Percentiles rank a stretch among this genome's conserved stretches.
phyloP scores from a whole-genome alignment of 148 eudicot species.

The Diospyros lotus region DNA sequence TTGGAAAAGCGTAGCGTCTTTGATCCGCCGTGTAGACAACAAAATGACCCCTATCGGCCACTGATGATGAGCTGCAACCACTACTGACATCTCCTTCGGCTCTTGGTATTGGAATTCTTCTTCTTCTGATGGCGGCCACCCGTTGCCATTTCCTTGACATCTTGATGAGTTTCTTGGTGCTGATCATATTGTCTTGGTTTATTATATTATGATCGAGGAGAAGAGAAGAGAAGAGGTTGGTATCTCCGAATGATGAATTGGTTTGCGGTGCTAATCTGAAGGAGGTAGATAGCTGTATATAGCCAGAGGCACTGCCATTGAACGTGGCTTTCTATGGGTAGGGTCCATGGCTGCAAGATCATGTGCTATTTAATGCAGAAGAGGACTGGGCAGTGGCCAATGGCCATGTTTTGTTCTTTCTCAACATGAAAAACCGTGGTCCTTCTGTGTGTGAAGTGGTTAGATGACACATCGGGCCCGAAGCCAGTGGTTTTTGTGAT shows the following conservation, averaged over 20 bases:
- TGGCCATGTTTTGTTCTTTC: neutral
- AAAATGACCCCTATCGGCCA: conserved; percentile 28
- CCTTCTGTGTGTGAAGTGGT: neutral
- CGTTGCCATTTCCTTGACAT: conserved; percentile 12
- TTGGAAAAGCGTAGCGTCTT: conserved; percentile 24
- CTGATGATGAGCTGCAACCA: conserved; percentile 6
- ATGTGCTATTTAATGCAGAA: conserved; percentile 2
- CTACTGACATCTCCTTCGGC: neutral
- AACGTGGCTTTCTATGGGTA: neutral
- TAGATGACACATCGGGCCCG: neutral
- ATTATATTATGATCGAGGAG: neutral
- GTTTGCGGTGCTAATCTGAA: conserved; percentile 4
- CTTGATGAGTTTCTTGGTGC: neutral
- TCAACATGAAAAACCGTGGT: neutral
- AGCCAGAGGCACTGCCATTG: neutral
- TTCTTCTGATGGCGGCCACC: conserved; percentile 24
- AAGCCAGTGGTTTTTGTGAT: neutral
- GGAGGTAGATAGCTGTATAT: neutral
- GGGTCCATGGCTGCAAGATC: neutral
- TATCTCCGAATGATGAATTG: neutral
- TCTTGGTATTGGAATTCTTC: conserved; percentile 16
- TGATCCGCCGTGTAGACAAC: conserved; percentile 22
- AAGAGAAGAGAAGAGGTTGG: neutral
- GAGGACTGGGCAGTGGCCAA: too few relatives aligned
- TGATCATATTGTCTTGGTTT: neutral